Conservation (phyloP, 495 filamentous ascomycete species). For the Cercophora samala region DNA sequence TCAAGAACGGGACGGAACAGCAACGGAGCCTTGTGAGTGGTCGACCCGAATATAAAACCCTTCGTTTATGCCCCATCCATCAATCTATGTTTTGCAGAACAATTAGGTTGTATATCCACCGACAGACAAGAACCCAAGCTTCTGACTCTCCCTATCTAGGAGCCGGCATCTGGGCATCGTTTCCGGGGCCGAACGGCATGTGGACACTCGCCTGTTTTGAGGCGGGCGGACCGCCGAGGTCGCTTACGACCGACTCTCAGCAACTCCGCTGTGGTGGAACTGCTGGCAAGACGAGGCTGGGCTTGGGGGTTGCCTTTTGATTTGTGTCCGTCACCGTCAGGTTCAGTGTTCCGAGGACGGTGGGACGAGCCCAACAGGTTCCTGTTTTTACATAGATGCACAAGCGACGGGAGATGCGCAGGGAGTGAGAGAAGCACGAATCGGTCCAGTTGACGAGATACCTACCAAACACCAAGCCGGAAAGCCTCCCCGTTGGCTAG, state of each 20-base stretch:
- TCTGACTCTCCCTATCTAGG: not conserved
- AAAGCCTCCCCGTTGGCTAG: not conserved
- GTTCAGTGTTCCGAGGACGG: not conserved
- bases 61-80: not conserved
- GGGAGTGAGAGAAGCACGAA: not conserved
- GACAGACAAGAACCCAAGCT: no score
- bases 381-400: not conserved
- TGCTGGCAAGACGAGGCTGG: not conserved
- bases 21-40: not conserved
- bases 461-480: not conserved
- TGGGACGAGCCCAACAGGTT: not conserved
- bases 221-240: not conserved
- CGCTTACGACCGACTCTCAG: not conserved
- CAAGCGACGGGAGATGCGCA: not conserved
- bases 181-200: slow-evolving; percentile 8
- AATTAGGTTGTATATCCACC: no score
- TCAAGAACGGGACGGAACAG: not conserved
- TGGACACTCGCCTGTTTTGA: not conserved
- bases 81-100: not conserved
- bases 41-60: not conserved
- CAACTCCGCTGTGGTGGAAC: not conserved
- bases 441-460: not conserved
- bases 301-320: not conserved
- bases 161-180: slow-evolving; percentile 4
- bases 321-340: not conserved